Conservation (phyloP, 2,329 filamentous ascomycete genomes). For the Monosporascus ibericus region DNA sequence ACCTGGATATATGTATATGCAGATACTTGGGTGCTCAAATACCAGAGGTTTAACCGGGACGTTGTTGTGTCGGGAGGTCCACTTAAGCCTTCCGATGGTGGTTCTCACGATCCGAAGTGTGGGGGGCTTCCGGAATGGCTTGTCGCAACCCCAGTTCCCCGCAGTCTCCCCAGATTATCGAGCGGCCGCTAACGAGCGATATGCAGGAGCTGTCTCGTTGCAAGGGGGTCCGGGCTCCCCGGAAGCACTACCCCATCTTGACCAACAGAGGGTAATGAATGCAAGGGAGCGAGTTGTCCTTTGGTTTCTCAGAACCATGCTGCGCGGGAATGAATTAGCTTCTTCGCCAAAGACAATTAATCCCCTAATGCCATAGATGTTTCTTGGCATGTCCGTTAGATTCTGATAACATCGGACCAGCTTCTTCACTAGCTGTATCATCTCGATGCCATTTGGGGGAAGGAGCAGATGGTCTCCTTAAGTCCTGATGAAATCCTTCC, state of each 20-base stretch:
- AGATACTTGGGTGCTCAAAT: too few species aligned
- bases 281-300: too few species aligned
- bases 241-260: too few species aligned
- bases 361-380: too few species aligned
- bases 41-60: not conserved
- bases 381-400: not conserved
- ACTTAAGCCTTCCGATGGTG: not conserved
- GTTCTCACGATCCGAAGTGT: not conserved
- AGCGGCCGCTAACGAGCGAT: not conserved
- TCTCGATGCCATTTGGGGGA: not conserved
- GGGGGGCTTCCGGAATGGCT: not conserved
- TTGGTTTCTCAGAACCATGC: too few species aligned
- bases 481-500: not conserved
- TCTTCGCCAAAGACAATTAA: too few species aligned
- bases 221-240: too few species aligned
- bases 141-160: not conserved
- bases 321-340: too few species aligned
- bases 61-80: not conserved
- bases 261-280: too few species aligned
- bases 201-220: too few species aligned
- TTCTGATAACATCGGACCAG: not conserved
- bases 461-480: not conserved
- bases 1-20: too few species aligned
- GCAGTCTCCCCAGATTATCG: not conserved
- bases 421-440: not conserved